Evolutionary conservation across 2,329 filamentous ascomycete genomes (phyloP).

Genomic region (Ascochyta lentis): DNA sequence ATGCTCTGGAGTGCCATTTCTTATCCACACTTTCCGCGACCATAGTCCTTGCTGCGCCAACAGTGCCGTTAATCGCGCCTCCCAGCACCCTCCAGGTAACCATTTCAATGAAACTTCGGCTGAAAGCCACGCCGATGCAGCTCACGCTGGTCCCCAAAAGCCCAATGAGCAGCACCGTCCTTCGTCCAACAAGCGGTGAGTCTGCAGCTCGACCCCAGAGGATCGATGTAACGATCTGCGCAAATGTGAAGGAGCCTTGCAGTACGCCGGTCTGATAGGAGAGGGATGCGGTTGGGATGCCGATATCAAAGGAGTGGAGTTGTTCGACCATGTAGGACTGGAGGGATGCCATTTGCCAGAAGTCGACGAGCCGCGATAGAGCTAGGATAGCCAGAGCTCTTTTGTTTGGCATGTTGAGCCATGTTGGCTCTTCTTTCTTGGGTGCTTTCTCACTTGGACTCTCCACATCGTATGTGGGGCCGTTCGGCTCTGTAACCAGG

Average conservation of each 20-base stretch:
- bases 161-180: conserved; percentile 7
- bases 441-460: not conserved
- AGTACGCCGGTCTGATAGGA: conserved; percentile 52
- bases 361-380: conserved; percentile 52
- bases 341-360: conserved; percentile 54
- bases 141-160: conserved; percentile 7
- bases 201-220: conserved; percentile 52
- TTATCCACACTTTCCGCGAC: too few relatives aligned
- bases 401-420: conserved; percentile 52
- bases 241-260: conserved; percentile 52
- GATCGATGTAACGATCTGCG: conserved; percentile 52
- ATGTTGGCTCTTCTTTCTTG: conserved; percentile 38
- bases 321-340: conserved; percentile 56
- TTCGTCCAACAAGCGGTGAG: conserved; percentile 49
- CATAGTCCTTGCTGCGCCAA: too few relatives aligned
- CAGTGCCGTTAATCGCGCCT: too few relatives aligned
- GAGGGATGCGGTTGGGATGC: conserved; percentile 56
- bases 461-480: conserved; percentile 4
- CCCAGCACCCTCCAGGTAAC: too few relatives aligned
- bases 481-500: conserved; percentile 1
- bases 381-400: conserved; percentile 48
- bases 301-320: conserved; percentile 50
- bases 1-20: too few relatives aligned
- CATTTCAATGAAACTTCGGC: too few relatives aligned
- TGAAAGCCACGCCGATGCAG: conserved; percentile 10